Percentiles rank a stretch among this genome's conserved stretches.
phyloP scores from a whole-genome alignment of 2,329 filamentous ascomycete genomes.

The Macrophomina tecta region DNA sequence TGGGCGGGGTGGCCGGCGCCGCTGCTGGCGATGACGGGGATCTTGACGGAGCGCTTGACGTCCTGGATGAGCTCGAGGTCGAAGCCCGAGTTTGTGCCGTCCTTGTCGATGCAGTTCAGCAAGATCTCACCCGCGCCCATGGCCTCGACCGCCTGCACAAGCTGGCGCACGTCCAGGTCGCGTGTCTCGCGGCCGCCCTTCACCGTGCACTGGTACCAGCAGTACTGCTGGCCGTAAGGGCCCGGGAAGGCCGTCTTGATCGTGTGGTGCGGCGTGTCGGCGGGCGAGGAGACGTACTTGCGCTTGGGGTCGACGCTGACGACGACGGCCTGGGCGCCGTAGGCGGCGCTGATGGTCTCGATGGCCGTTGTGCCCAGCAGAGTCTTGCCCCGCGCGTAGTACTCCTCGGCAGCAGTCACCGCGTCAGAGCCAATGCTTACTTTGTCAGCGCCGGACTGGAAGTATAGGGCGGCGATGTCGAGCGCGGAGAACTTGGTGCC shows the following conservation, averaged over 20 bases:
- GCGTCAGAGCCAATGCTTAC: constrained; percentile 96
- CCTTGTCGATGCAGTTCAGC: constrained; percentile 96
- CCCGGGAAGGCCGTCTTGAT: constrained; percentile 74
- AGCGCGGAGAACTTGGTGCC: constrained; percentile 86
- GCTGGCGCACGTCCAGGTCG: constrained; percentile 89
- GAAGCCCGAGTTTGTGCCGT: constrained; percentile 93
- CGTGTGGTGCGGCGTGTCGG: constrained; percentile 75
- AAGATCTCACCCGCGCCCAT: constrained; percentile 96
- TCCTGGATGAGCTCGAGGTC: constrained; percentile 89
- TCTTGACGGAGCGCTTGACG: constrained; percentile 84
- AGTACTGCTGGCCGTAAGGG: constrained; percentile 77
- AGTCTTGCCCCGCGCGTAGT: constrained; percentile 72
- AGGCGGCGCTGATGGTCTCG: constrained; percentile 90
- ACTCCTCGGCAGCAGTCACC: constrained; percentile 90
- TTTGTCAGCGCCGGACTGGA: constrained; percentile 96
- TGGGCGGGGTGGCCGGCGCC: constrained; percentile 87
- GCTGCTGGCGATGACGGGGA: constrained; percentile 94
- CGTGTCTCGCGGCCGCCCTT: constrained; percentile 94
- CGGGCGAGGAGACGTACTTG: constrained; percentile 76
- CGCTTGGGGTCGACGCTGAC: constrained; percentile 93
- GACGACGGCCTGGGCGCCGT: constrained; percentile 96
- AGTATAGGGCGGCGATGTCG: constrained; percentile 95
- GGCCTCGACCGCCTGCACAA: constrained; percentile 87
- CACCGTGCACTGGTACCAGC: constrained; percentile 98
- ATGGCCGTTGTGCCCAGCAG: constrained; percentile 86